Evolutionary conservation across 495 filamentous ascomycete genomes (phyloP), one percentile per base, ranked within the genome.

Genomic region (Penicillium cosmopolitanum): DNA sequence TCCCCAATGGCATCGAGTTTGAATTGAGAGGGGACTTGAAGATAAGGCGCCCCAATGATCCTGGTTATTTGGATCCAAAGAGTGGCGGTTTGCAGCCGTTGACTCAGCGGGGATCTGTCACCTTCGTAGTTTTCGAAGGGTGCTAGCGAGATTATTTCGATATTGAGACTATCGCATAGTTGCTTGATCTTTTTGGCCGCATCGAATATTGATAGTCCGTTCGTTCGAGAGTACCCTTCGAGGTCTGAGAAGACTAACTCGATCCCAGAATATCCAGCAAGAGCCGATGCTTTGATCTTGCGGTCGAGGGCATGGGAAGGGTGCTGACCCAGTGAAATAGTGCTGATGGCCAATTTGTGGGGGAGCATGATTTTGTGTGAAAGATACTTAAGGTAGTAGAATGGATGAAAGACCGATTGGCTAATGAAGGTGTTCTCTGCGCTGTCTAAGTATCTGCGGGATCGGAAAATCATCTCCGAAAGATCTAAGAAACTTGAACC

Each of bases 121-220:
- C 89, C 89, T 65, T 92, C 88, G 73, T 86, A 90, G 66, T 90
- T 87, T 74, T 85, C 84, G 66, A 92, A 91, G 6, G 89, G 88
- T 63, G 91, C 88, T 4, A 92, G 73, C 33, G 86, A 85, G 23
- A 91, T 59, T 34, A 91, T 83, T 12, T 73, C 65, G 28, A 93
- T 67, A 4, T 69, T 66, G 38, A 78, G 74, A 6, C 76, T 71
- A 16, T 78, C 70, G 72, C 85, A 89, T 21, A 87, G 67, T 0
- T 57, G 50, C 4, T 70, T 70, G 47, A 91, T 84, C 40, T 75
- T 67, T 4, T 73, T 60, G 10, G 89, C 88, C 4, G 86, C 88
- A 6, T 72, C 71, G 40, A 83, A 56, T 15, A 88, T 78, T 42
- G 82, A 75, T 5, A 73, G 4, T 4, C 73, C 60, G 4, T 71